A percentile compares a stretch with the other conserved stretches of the same genome.
Conservation (phyloP, 1,139 yeast species). For the Geotrichum macrosporum region DNA sequence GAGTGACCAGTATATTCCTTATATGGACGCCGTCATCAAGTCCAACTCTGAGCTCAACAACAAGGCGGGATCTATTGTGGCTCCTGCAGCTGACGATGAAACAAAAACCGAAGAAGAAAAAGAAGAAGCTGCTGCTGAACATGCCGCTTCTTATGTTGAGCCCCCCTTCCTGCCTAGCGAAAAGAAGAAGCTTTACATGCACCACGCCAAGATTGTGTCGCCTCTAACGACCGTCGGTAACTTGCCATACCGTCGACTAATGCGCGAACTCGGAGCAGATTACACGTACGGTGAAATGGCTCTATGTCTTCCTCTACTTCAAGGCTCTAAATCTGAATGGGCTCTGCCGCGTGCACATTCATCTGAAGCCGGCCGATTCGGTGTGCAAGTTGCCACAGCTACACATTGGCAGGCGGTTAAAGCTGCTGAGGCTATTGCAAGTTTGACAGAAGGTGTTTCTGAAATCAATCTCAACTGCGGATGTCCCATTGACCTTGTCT, state of each 20-base stretch:
- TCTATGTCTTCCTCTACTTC: constrained; percentile 72
- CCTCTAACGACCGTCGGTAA: constrained; percentile 98
- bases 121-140: constrained; percentile 28
- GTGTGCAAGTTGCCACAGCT: constrained; percentile 87
- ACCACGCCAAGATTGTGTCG: constrained; percentile 78
- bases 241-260: constrained; percentile 86
- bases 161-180: constrained; percentile 76
- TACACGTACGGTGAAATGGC: constrained; percentile 97
- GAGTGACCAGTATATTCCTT: constrained; percentile 53
- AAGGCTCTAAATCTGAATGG: constrained; percentile 94
- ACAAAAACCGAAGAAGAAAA: no score
- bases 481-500: constrained; percentile 91
- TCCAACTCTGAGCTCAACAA: constrained; percentile 24
- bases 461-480: constrained; percentile 93
- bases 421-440: constrained; percentile 74
- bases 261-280: constrained; percentile 90
- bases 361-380: constrained; percentile 81
- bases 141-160: constrained; percentile 59
- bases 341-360: constrained; percentile 89
- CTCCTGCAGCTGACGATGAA: no score
- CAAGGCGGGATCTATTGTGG: constrained; percentile 9
- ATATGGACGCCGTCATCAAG: constrained; percentile 50
- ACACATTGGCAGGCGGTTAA: constrained; percentile 93
- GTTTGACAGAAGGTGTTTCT: constrained; percentile 52
- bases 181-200: constrained; percentile 66